phyloP scores from a whole-genome alignment of 2,329 filamentous ascomycete species.

The Fragosphaeria purpurea region DNA sequence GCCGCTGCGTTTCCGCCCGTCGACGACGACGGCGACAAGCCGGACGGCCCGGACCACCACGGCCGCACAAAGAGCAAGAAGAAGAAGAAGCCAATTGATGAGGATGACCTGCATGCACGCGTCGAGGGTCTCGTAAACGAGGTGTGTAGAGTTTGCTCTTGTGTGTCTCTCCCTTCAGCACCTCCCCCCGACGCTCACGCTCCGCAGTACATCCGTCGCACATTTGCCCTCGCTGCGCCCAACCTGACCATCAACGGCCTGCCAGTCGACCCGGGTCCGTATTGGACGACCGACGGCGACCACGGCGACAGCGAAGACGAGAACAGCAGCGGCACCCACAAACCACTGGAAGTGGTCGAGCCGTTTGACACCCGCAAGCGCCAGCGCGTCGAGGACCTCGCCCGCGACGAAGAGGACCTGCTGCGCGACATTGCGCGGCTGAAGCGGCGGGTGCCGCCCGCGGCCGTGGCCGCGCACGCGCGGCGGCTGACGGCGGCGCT shows the following conservation, averaged over 20 bases:
- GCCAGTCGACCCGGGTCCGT: conserved; percentile 30
- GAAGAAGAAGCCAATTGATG: conserved; percentile 19
- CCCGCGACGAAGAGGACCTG: conserved; percentile 52
- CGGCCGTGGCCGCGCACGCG: conserved; percentile 32
- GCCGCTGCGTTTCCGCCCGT: conserved; percentile 58
- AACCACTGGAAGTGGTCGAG: conserved; percentile 37
- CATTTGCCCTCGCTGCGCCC: conserved; percentile 47
- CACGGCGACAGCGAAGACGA: not conserved
- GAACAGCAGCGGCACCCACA: not conserved
- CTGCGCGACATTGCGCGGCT: conserved; percentile 52
- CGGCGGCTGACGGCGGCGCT: conserved; percentile 29
- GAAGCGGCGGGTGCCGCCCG: conserved; percentile 42
- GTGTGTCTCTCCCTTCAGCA: conserved; percentile 32
- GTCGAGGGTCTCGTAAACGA: conserved; percentile 52
- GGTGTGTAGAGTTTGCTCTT: conserved; percentile 24
- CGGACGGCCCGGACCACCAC: conserved; percentile 15
- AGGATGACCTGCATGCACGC: conserved; percentile 47
- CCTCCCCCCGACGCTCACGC: conserved; percentile 49
- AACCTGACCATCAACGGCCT: conserved; percentile 57
- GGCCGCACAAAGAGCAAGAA: not conserved
- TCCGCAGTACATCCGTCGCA: conserved; percentile 50
- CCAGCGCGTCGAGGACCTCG: conserved; percentile 48
- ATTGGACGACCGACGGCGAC: conserved; percentile 19
- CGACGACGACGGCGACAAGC: conserved; percentile 27
- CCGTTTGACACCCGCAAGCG: conserved; percentile 52